Percentiles rank a stretch among this genome's conserved stretches.
phyloP scores from a whole-genome alignment of 768 basidiomycete species.

The Suillus fuscotomentosus region DNA sequence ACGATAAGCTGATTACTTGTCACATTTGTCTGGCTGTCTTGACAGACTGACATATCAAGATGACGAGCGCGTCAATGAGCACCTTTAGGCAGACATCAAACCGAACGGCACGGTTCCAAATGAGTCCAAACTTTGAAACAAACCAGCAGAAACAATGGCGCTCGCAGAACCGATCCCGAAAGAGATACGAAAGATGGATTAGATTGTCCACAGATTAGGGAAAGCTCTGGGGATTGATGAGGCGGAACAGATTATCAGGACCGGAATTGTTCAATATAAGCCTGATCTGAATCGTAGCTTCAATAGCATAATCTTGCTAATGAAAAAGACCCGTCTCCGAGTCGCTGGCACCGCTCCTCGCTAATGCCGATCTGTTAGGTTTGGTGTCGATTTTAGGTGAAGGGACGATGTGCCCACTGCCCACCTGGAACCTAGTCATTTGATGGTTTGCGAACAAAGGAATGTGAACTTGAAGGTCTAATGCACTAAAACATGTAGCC shows the following conservation, averaged over 20 bases:
- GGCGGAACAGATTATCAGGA: background rate
- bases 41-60: no score
- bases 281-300: background rate
- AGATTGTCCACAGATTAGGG: background rate
- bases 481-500: background rate
- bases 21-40: background rate
- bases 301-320: background rate
- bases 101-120: background rate
- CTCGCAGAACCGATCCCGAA: background rate
- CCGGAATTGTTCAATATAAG: background rate
- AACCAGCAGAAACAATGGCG: background rate
- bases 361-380: no score
- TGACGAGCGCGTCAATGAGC: no score
- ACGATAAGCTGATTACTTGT: background rate
- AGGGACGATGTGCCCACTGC: no score
- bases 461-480: no score
- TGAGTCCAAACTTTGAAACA: background rate
- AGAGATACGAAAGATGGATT: background rate
- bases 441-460: no score
- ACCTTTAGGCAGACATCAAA: no score
- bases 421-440: no score
- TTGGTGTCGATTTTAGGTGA: no score
- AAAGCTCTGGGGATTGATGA: background rate
- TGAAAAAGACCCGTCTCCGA: background rate
- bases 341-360: background rate